Conservation (phyloP, 352 stramenopile species). For the Elongisporangium senticosum region DNA sequence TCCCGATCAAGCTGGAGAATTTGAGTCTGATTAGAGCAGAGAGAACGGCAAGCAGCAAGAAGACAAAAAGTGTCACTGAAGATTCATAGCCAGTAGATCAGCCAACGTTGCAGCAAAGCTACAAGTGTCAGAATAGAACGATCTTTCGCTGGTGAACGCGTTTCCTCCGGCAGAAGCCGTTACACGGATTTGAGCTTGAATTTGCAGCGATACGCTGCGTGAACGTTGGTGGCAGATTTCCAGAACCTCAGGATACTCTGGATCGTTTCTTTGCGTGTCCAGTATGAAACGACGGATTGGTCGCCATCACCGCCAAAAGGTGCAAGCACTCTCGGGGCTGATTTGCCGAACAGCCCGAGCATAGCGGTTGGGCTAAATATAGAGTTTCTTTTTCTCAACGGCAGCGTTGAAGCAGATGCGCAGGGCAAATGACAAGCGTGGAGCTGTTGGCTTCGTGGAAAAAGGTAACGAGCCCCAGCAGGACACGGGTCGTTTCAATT, state of each 20-base stretch:
- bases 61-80: background rate
- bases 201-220: background rate
- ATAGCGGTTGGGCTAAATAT: conserved; percentile 6
- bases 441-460: conserved; percentile 8
- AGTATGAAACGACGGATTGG: background rate
- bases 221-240: background rate
- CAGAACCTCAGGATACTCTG: background rate
- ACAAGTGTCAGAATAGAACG: background rate
- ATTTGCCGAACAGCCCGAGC: background rate
- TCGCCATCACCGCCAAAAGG: background rate
- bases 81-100: background rate
- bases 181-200: background rate
- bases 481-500: conserved; percentile 10
- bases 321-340: background rate
- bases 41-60: conserved; percentile 6
- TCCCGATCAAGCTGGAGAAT: conserved; percentile 59
- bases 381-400: conserved; percentile 17
- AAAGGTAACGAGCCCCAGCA: conserved; percentile 7
- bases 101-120: background rate
- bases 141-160: background rate
- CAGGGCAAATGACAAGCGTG: background rate
- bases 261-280: background rate
- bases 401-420: conserved; percentile 1
- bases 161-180: background rate
- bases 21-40: conserved; percentile 69